Evolutionary conservation across 495 filamentous ascomycete genomes (phyloP), one percentile per base, ranked within the genome.

Genomic region (Trichoderma virens): DNA sequence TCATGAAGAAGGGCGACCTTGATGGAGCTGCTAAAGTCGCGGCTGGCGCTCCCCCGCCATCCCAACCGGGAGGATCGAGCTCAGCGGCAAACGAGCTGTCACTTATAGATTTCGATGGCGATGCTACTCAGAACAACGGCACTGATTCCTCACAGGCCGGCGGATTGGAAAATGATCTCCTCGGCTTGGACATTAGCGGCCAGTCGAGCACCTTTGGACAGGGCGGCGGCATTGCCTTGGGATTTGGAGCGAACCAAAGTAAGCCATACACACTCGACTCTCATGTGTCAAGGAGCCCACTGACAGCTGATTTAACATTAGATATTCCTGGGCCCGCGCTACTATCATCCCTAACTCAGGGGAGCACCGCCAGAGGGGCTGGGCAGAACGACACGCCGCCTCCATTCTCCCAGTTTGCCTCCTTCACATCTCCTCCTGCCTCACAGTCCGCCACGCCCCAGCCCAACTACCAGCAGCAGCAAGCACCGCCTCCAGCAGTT

Each of bases 1-100:
- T 97, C 54, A 83, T 96, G 65, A 98, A 93, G 80, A 94, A 91
- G 75, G 94, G 94, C 25, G 93, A 98, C 73, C 71, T 96, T 38
- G 90, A 95, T 69, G 93, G 82, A 18, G 94, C 94, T n/a, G 85
- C 85, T 25, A 88, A 83, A 72, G 89, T 97, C 59, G 90, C 90
- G 2, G 86, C 88, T 72, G 92, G 92, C n/a, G 92, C 88, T 11
- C 80, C 93, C 27, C 84, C 91, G 9, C 38, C 61, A 23, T 28
- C 72, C 5, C 64, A 67, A 16, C 23, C 61, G 2, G 61, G 61
- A 31, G 86, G 90, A 7, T 83, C 84, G 14, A 90, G 88, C 70
- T 90, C 87, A 66, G 84, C 88, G 11, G 86, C 88, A 63, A 92
- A 90, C 67, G 93, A 97, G 74, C 78, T 97, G 27, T 97, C 93